A percentile compares a stretch with the other conserved stretches of the same genome.
Conservation (phyloP, 2,329 filamentous ascomycete genomes). For the Dothidotthia symphoricarpi region DNA sequence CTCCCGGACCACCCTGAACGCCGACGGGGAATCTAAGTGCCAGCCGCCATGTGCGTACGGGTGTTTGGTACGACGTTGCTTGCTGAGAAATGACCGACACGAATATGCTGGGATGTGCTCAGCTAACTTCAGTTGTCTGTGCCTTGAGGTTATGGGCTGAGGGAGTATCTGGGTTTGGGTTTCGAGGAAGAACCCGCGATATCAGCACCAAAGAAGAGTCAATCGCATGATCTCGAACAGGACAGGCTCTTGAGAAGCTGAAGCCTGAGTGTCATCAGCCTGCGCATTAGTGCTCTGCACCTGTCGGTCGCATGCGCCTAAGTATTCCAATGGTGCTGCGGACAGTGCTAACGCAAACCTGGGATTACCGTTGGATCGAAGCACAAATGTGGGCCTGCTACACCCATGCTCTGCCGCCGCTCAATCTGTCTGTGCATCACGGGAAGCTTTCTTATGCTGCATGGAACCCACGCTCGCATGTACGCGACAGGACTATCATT, state of each 20-base stretch:
- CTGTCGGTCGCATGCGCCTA: slow-evolving; percentile 27
- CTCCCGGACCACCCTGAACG: slow-evolving; percentile 13
- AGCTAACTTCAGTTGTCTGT: slow-evolving; percentile 10
- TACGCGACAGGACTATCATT: slow-evolving; percentile 30
- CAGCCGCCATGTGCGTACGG: slow-evolving; percentile 35
- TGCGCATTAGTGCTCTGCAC: slow-evolving; percentile 23
- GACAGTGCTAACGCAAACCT: slow-evolving; percentile 29
- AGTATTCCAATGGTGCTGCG: slow-evolving; percentile 26
- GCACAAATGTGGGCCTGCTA: slow-evolving; percentile 22
- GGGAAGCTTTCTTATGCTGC: slow-evolving; percentile 21
- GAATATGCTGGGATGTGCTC: slow-evolving; percentile 6
- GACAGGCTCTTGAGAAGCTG: slow-evolving; percentile 34
- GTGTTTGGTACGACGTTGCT: slow-evolving; percentile 26
- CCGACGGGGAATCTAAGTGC: slow-evolving; percentile 14
- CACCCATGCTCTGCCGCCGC: slow-evolving; percentile 29
- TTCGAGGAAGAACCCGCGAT: slow-evolving; percentile 12
- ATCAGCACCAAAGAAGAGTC: slow-evolving; percentile 29
- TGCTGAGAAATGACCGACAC: slow-evolving; percentile 12
- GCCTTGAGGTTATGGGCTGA: slow-evolving; percentile 31
- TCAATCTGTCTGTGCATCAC: slow-evolving; percentile 29
- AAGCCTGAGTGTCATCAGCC: slow-evolving; percentile 29
- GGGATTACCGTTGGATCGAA: slow-evolving; percentile 35
- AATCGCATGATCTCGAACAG: slow-evolving; percentile 35
- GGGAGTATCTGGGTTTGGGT: slow-evolving; percentile 16
- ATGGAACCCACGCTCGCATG: slow-evolving; percentile 31